Evolutionary conservation across 2,329 filamentous ascomycete species (phyloP).

Genomic region (Ceratocystis papillata): DNA sequence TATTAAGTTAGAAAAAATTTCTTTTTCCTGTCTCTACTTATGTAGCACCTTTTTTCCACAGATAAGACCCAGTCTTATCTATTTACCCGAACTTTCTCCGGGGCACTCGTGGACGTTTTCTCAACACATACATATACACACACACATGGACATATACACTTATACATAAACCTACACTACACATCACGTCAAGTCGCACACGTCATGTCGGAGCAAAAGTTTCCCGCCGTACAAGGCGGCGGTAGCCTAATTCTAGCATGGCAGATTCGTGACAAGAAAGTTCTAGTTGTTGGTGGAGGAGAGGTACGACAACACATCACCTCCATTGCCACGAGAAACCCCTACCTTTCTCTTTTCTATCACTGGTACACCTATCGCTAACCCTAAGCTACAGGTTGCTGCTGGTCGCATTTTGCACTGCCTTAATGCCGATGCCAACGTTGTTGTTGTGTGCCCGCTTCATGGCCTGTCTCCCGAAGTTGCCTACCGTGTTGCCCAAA

Average conservation of each 20-base stretch:
- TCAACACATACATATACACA: too few relatives aligned
- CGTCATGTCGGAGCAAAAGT: slow-evolving; percentile 34
- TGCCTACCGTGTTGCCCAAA: slow-evolving; percentile 61
- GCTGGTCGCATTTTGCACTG: slow-evolving; percentile 88
- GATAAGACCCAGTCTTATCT: too few relatives aligned
- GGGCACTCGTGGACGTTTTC: too few relatives aligned
- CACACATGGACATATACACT: too few relatives aligned
- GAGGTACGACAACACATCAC: slow-evolving; percentile 48
- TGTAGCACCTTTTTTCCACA: too few relatives aligned
- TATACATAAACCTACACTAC: too few relatives aligned
- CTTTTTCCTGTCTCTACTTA: too few relatives aligned
- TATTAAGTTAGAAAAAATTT: too few relatives aligned
- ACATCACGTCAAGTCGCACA: background rate
- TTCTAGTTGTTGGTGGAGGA: slow-evolving; percentile 89
- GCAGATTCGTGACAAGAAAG: slow-evolving; percentile 80
- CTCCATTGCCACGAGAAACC: background rate
- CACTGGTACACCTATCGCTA: background rate
- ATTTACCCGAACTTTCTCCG: too few relatives aligned
- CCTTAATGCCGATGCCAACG: slow-evolving; percentile 85
- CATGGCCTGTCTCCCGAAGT: slow-evolving; percentile 82
- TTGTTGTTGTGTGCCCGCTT: slow-evolving; percentile 72
- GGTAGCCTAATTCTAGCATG: slow-evolving; percentile 91
- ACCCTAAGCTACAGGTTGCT: slow-evolving; percentile 56
- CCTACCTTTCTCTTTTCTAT: background rate
- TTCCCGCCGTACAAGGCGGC: slow-evolving; percentile 74